Evolutionary conservation across 202 grass and related monocot species (phyloP).

Genomic region (Carex sylvatica): DNA sequence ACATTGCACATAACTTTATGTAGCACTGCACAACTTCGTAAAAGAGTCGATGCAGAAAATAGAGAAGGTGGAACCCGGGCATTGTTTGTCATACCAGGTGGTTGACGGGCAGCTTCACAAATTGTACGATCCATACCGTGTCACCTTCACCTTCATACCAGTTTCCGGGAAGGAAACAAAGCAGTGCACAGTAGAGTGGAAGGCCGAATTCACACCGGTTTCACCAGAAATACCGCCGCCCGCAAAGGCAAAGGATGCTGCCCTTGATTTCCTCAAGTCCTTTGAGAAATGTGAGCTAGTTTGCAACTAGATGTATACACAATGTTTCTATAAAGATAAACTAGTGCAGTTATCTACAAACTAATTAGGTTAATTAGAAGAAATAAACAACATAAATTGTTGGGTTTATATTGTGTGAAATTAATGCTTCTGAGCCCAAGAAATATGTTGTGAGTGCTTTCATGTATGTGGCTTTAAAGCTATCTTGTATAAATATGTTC

Average conservation of each 20-base stretch:
- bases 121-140: constrained; percentile 38
- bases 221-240: constrained; percentile 14
- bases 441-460: not conserved
- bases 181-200: constrained; percentile 34
- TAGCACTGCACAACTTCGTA: constrained; percentile 38
- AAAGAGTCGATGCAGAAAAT: constrained; percentile 48
- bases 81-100: constrained; percentile 30
- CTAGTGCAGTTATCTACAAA: not conserved
- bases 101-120: constrained; percentile 34
- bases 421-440: not conserved
- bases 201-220: constrained; percentile 32
- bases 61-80: constrained; percentile 37
- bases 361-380: not conserved
- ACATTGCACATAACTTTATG: not conserved
- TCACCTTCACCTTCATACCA: constrained; percentile 33
- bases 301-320: not conserved
- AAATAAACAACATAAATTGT: not conserved
- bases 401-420: not conserved
- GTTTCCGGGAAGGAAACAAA: constrained; percentile 23
- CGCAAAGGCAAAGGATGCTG: constrained; percentile 37
- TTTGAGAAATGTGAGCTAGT: constrained; percentile 21
- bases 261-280: constrained; percentile 38
- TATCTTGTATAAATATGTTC: not conserved
- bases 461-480: not conserved
- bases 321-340: not conserved